These are phyloP conservation scores for Prosopis cineraria DNA, from an alignment of 306 rosid species.

Conservation along the genomic window DNA sequence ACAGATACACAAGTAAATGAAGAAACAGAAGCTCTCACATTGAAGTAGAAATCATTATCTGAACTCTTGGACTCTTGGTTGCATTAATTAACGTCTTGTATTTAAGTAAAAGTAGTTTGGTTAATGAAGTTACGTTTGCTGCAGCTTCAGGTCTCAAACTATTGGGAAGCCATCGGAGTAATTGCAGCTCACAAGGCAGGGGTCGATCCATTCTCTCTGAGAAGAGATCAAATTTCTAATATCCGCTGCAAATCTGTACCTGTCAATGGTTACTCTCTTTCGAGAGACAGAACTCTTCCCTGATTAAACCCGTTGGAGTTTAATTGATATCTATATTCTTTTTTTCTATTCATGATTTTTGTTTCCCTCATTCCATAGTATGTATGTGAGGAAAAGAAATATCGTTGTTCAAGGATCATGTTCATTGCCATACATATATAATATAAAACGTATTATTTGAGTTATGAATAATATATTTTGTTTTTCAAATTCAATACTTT, in stretches of 20 bases:
- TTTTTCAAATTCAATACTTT: too few species aligned
- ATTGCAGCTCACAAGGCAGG: constrained; percentile 94
- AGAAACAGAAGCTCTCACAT: neutral
- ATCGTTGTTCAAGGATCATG: neutral
- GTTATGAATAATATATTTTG: too few species aligned
- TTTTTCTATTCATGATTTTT: neutral
- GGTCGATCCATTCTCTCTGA: constrained; percentile 74
- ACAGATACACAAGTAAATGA: neutral
- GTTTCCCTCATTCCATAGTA: neutral
- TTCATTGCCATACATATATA: constrained; percentile 11
- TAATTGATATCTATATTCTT: neutral
- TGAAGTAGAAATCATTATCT: neutral
- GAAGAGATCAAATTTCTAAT: constrained; percentile 64
- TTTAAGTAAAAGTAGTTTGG: constrained; percentile 18
- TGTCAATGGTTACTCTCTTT: constrained; percentile 52
- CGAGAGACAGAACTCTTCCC: constrained; percentile 37
- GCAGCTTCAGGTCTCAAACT: constrained; percentile 88
- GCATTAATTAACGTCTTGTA: neutral
- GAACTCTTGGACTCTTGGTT: neutral
- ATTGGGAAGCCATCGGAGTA: constrained; percentile 95
- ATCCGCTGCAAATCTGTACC: constrained; percentile 41
- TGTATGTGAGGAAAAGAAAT: neutral
- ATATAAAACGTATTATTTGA: too few species aligned
- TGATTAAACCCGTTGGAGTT: constrained; percentile 18
- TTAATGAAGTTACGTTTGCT: constrained; percentile 37